Percentiles rank a stretch among this genome's conserved stretches.
These are phyloP conservation scores for Paramecium pentaurelia DNA, from an alignment of 73 alveolate genomes.

Conservation along the genomic window DNA sequence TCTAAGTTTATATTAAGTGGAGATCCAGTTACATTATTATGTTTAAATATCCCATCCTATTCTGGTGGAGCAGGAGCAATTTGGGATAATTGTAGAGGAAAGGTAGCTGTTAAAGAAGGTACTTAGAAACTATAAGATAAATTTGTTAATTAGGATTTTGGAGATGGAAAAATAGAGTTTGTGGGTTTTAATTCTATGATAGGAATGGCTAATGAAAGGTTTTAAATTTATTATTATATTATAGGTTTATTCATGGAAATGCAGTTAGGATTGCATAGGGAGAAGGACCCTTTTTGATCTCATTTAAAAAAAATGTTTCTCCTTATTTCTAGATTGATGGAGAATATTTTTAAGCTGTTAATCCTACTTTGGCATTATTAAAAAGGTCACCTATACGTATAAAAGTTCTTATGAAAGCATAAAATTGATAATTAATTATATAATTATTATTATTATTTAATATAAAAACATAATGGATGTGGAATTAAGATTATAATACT, in stretches of 20 bases:
- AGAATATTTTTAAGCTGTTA: constrained; percentile 59
- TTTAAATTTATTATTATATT: too few species aligned
- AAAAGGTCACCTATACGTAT: not conserved
- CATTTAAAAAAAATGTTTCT: constrained; percentile 55
- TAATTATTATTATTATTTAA: not conserved
- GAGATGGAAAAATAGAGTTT: constrained; percentile 78
- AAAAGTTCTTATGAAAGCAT: not conserved
- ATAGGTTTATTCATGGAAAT: constrained; percentile 57
- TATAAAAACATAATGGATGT: not conserved
- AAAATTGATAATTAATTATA: not conserved
- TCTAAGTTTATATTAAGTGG: constrained; percentile 66
- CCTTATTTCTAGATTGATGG: constrained; percentile 78
- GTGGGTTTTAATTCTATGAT: constrained; percentile 61
- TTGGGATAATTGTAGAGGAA: constrained; percentile 76
- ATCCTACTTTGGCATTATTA: not conserved
- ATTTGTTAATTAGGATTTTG: constrained; percentile 42
- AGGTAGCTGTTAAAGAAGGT: constrained; percentile 48
- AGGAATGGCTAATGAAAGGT: constrained; percentile 60
- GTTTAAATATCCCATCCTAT: constrained; percentile 81
- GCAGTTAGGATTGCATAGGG: constrained; percentile 71
- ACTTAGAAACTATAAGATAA: constrained; percentile 41
- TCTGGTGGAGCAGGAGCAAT: constrained; percentile 88
- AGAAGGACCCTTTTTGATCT: constrained; percentile 70
- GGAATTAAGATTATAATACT: not conserved
- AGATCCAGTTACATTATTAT: constrained; percentile 80